Percentiles rank a stretch among this genome's conserved stretches.
Evolutionary conservation across 164 flowering plant species (phyloP).

Genomic region (Nymphaea colorata): DNA sequence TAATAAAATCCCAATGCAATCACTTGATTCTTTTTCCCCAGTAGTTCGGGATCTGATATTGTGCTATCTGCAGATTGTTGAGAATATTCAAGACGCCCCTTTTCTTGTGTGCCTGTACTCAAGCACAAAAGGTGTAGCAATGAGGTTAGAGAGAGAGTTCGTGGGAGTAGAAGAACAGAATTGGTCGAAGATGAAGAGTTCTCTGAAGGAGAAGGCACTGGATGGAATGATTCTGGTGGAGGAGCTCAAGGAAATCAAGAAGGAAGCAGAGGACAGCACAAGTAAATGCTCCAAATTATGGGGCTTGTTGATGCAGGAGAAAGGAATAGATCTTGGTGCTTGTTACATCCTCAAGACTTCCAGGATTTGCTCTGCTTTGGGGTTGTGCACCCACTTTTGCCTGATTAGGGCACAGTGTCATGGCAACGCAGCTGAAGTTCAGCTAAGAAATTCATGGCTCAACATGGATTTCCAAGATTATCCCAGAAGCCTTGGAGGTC

Average conservation of each 20-base stretch:
- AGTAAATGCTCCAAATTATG: neutral
- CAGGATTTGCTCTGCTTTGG: constrained; percentile 14
- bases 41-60: no score
- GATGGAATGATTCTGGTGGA: constrained; percentile 26
- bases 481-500: no score
- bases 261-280: neutral
- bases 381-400: constrained; percentile 29
- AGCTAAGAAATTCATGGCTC: no score
- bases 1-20: no score
- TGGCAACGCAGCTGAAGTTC: no score
- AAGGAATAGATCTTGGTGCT: constrained; percentile 14
- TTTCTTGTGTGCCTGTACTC: constrained; percentile 22
- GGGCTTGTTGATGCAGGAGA: constrained; percentile 17
- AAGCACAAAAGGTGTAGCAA: neutral
- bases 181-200: constrained; percentile 15
- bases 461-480: no score
- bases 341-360: constrained; percentile 28
- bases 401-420: no score
- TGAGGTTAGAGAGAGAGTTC: constrained; percentile 15
- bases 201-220: constrained; percentile 3
- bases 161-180: constrained; percentile 16
- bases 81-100: constrained; percentile 21
- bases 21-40: no score
- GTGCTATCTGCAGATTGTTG: constrained; percentile 17
- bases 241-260: constrained; percentile 10